Evolutionary conservation across 805 yeast genomes (phyloP).

Genomic region (Candida glaebosa): DNA sequence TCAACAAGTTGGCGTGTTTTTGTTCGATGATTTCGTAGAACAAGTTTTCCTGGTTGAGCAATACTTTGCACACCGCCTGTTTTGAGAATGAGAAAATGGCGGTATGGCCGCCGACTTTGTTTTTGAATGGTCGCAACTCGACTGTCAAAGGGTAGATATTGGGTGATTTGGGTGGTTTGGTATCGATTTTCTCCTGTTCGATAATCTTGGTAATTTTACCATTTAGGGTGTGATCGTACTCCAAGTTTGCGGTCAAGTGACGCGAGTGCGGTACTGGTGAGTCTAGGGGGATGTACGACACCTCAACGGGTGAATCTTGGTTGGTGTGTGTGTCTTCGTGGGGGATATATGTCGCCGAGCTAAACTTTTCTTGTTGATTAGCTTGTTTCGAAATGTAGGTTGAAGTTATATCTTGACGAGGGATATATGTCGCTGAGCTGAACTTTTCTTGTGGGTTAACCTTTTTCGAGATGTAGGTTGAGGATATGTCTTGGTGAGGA

Average conservation of each 20-base stretch:
- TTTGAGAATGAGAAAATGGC: conserved; percentile 91
- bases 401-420: too few relatives aligned
- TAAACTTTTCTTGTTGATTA: not conserved
- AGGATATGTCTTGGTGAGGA: conserved; percentile 45
- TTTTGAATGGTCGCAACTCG: conserved; percentile 84
- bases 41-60: conserved; percentile 82
- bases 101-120: conserved; percentile 97
- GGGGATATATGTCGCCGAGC: not conserved
- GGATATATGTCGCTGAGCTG: not conserved
- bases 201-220: conserved; percentile 27
- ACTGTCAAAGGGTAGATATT: conserved; percentile 69
- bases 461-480: not conserved
- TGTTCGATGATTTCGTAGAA: conserved; percentile 90
- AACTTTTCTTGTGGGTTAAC: not conserved
- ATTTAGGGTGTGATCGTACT: conserved; percentile 36
- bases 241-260: conserved; percentile 49
- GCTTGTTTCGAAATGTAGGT: not conserved
- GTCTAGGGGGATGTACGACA: too few relatives aligned
- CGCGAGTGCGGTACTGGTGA: conserved; percentile 20
- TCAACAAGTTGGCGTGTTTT: conserved; percentile 68
- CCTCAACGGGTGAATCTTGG: too few relatives aligned
- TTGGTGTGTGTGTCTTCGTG: not conserved
- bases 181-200: conserved; percentile 4
- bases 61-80: conserved; percentile 89
- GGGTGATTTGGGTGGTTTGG: conserved; percentile 10